Percentiles rank a stretch among this genome's conserved stretches.
Conservation (phyloP, 345 rosid species). For the sweet orange (Citrus sinensis) region DVS_A1.0 CM039161.1:19660001-19660500, state of each 20-base stretch:
- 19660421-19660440: not conserved
- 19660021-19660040: constrained; percentile 61
- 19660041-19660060: constrained; percentile 58
- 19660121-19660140: constrained; percentile 70
- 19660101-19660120: constrained; percentile 45
- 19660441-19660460: not conserved
- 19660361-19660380: not conserved
- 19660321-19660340: not conserved
- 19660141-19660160: constrained; percentile 66
- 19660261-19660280: not conserved
- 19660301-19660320: not conserved
- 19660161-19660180: constrained; percentile 69
- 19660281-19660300: not conserved
- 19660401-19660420: not conserved
- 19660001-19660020: constrained; percentile 26
- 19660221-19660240: not conserved
- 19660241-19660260: not conserved
- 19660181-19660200: constrained; percentile 13
- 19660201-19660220: not conserved
- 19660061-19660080: constrained; percentile 88
- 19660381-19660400: not conserved
- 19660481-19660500: not conserved
- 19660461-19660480: not conserved
- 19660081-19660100: constrained; percentile 55
- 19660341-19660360: not conserved